phyloP scores from a whole-genome alignment of 1,284 basidiomycete genomes.

The Pisolithus thermaeus region DNA sequence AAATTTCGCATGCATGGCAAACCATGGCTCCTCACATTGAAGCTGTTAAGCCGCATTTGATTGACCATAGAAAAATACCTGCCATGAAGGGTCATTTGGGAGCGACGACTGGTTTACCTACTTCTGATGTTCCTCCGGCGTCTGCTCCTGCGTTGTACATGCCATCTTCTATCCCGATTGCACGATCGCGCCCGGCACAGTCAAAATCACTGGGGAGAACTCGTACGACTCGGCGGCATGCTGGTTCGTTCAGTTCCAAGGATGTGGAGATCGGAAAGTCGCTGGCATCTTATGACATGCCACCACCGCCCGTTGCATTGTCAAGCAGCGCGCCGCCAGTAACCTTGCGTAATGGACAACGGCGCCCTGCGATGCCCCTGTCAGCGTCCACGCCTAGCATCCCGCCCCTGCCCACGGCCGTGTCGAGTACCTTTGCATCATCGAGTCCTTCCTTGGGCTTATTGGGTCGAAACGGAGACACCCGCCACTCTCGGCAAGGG shows the following conservation, averaged over 20 bases:
- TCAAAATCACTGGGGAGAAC: slow-evolving; percentile 23
- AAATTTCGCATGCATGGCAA: slow-evolving; percentile 85
- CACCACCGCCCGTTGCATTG: slow-evolving; percentile 22
- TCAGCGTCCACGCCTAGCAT: slow-evolving; percentile 20
- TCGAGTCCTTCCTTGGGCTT: slow-evolving; percentile 13
- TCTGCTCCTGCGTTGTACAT: slow-evolving; percentile 19
- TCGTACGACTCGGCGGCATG: slow-evolving; percentile 70
- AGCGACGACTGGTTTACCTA: slow-evolving; percentile 5
- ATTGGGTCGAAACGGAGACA: slow-evolving; percentile 12
- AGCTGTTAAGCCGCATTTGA: slow-evolving; percentile 63
- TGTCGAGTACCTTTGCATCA: slow-evolving; percentile 6
- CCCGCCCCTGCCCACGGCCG: slow-evolving; percentile 8
- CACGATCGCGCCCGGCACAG: slow-evolving; percentile 33
- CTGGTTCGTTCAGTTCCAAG: slow-evolving; percentile 87
- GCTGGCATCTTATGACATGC: slow-evolving; percentile 59
- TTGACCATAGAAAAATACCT: slow-evolving; percentile 35
- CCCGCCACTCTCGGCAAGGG: slow-evolving; percentile 49
- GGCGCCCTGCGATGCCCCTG: slow-evolving; percentile 26
- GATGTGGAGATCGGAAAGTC: slow-evolving; percentile 86
- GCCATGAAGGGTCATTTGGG: slow-evolving; percentile 18
- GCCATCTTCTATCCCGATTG: slow-evolving; percentile 25
- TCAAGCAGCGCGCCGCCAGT: slow-evolving; percentile 35
- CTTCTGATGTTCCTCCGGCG: slow-evolving; percentile 15
- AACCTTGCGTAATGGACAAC: slow-evolving; percentile 44
- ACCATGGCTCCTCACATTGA: slow-evolving; percentile 71